Percentiles rank a stretch among this genome's conserved stretches.
These are phyloP conservation scores for Serendipita indica DNA, from an alignment of 768 basidiomycete species.

Conservation along the genomic window DNA sequence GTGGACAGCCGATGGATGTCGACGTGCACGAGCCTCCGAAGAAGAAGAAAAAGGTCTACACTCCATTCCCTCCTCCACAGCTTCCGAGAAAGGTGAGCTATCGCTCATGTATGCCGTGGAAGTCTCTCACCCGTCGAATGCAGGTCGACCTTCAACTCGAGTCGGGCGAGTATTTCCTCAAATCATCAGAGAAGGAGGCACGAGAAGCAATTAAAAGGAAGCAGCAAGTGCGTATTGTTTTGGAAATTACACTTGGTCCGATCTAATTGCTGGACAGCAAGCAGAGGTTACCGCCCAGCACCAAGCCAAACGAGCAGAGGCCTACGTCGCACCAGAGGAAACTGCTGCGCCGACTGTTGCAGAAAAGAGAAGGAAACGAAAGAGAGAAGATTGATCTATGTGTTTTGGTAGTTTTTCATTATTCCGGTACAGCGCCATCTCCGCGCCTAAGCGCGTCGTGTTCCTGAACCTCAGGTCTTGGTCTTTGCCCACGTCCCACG, in stretches of 20 bases:
- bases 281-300: conserved; percentile 53
- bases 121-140: neutral
- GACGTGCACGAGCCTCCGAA: conserved; percentile 14
- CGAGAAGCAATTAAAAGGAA: conserved; percentile 54
- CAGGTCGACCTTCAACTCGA: conserved; percentile 89
- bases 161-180: conserved; percentile 97
- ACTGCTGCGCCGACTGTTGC: conserved; percentile 54
- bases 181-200: conserved; percentile 69
- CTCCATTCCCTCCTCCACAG: conserved; percentile 97
- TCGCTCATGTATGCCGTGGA: neutral
- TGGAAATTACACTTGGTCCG: neutral
- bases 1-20: conserved; percentile 18
- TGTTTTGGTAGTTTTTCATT: neutral
- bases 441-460: neutral
- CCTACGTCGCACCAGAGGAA: conserved; percentile 80
- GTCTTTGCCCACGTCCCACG: neutral
- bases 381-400: conserved; percentile 26
- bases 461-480: neutral
- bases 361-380: conserved; percentile 48
- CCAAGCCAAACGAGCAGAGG: conserved; percentile 69
- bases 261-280: conserved; percentile 43
- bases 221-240: conserved; percentile 43
- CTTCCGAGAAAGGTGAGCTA: conserved; percentile 67
- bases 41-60: conserved; percentile 77
- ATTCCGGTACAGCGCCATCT: neutral